Percentiles rank a stretch among this genome's conserved stretches.
These are phyloP conservation scores for Chalaropsis thielavioides DNA, from an alignment of 2,329 filamentous ascomycete species.

Conservation along the genomic window DNA sequence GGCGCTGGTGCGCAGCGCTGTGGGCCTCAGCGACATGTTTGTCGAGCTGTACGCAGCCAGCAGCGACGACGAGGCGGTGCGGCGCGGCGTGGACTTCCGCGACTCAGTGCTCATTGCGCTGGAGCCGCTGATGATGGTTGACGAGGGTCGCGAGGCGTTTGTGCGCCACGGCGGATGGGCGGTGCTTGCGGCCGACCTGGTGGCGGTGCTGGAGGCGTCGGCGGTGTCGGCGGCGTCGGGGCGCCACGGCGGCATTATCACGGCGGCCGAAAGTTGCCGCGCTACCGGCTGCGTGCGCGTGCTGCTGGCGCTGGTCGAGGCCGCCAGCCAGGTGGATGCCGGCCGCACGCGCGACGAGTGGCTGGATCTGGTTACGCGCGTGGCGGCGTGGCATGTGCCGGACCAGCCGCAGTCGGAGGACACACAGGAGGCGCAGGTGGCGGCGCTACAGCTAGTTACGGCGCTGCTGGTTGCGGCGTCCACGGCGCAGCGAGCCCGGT, in stretches of 20 bases:
- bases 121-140: conserved; percentile 39
- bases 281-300: conserved; percentile 43
- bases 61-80: conserved; percentile 12
- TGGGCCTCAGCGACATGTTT: conserved; percentile 48
- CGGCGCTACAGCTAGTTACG: conserved; percentile 41
- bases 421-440: conserved; percentile 37
- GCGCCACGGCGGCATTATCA: conserved; percentile 18
- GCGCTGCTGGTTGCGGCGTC: conserved; percentile 35
- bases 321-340: conserved; percentile 24
- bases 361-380: conserved; percentile 40
- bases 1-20: conserved; percentile 39
- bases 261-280: conserved; percentile 27
- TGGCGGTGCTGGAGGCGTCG: conserved; percentile 28
- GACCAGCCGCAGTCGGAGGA: conserved; percentile 21
- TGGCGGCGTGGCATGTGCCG: conserved; percentile 35
- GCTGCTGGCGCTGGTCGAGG: conserved; percentile 38
- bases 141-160: conserved; percentile 35
- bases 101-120: conserved; percentile 43
- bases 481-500: conserved; percentile 34
- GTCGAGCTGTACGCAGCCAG: conserved; percentile 41
- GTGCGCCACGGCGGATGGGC: conserved; percentile 40
- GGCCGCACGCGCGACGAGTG: conserved; percentile 37
- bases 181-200: conserved; percentile 36
- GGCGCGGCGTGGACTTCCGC: conserved; percentile 36
- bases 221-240: neutral